Evolutionary conservation across 768 basidiomycete species (phyloP).

Genomic region (Amanita polypyramis): DNA sequence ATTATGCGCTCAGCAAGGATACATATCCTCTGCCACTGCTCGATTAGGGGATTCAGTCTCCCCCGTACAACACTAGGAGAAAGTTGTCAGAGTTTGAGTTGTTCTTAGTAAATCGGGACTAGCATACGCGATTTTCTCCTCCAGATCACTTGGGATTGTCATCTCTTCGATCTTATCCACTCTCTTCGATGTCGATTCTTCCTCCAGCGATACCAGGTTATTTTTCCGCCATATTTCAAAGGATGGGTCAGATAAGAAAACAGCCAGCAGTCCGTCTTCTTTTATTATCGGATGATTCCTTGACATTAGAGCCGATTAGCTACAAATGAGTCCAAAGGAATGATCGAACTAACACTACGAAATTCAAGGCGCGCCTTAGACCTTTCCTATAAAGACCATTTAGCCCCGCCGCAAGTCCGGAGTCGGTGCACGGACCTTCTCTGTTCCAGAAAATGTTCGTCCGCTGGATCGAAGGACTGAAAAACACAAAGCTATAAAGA

Average conservation of each 20-base stretch:
- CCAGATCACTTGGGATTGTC: constrained; percentile 86
- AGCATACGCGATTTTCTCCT: constrained; percentile 74
- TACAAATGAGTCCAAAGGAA: neutral
- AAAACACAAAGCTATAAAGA: constrained; percentile 5
- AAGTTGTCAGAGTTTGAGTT: constrained; percentile 7
- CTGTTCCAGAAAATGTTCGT: constrained; percentile 87
- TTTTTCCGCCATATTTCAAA: constrained; percentile 87
- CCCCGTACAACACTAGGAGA: constrained; percentile 56
- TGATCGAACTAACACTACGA: constrained; percentile 48
- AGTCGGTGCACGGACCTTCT: constrained; percentile 40
- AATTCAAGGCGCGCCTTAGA: constrained; percentile 68
- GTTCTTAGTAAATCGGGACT: neutral
- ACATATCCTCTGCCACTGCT: constrained; percentile 89
- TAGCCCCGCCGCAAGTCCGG: constrained; percentile 2
- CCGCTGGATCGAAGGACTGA: constrained; percentile 31
- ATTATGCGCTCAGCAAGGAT: constrained; percentile 79
- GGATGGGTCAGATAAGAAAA: constrained; percentile 74
- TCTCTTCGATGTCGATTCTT: constrained; percentile 75
- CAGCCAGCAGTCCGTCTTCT: constrained; percentile 73
- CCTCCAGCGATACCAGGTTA: constrained; percentile 65
- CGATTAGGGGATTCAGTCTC: constrained; percentile 68
- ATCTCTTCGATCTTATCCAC: constrained; percentile 82
- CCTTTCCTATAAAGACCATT: constrained; percentile 46
- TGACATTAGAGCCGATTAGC: constrained; percentile 9
- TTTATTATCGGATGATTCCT: constrained; percentile 90